A percentile compares a stretch with the other conserved stretches of the same genome.
Conservation (phyloP, 495 filamentous ascomycete species). For the Staphylotrichum longicolle region DNA sequence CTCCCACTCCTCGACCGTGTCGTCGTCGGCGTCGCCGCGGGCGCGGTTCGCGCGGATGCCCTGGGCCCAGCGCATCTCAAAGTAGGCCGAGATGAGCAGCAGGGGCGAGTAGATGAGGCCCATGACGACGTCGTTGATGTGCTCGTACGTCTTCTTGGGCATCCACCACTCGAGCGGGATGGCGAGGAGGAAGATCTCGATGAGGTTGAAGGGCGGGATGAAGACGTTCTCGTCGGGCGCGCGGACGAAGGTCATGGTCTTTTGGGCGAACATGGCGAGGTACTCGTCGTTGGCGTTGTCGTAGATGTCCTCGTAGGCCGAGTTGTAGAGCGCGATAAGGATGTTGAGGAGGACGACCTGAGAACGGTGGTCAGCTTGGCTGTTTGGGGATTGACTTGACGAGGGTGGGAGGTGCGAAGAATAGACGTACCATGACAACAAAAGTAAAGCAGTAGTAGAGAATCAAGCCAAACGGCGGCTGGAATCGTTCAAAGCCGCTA, state of each 20-base stretch:
- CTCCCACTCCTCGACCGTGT: constrained; percentile 89
- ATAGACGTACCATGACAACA: constrained; percentile 72
- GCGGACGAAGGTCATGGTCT: constrained; percentile 93
- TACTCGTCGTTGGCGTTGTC: constrained; percentile 93
- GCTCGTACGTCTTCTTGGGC: constrained; percentile 61
- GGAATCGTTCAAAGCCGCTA: constrained; percentile 73
- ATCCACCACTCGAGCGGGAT: constrained; percentile 97
- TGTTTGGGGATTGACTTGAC: background rate
- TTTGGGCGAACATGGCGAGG: constrained; percentile 83
- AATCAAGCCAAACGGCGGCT: constrained; percentile 77
- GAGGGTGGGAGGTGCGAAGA: constrained; percentile 24
- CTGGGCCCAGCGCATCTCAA: constrained; percentile 69
- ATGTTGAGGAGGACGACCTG: constrained; percentile 78
- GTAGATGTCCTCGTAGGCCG: constrained; percentile 93
- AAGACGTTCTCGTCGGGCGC: constrained; percentile 98
- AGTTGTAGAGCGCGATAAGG: constrained; percentile 94
- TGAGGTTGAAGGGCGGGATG: constrained; percentile 90
- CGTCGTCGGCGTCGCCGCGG: constrained; percentile 86
- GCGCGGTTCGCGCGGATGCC: constrained; percentile 68
- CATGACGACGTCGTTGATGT: constrained; percentile 86
- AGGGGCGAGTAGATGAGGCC: constrained; percentile 79
- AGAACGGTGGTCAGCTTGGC: background rate
- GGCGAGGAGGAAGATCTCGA: constrained; percentile 78
- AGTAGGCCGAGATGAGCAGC: constrained; percentile 70
- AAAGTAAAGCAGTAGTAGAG: constrained; percentile 97